Evolutionary conservation across 176 grass and related monocot genomes (phyloP).

Genomic region (Aegilops bicornis): DNA sequence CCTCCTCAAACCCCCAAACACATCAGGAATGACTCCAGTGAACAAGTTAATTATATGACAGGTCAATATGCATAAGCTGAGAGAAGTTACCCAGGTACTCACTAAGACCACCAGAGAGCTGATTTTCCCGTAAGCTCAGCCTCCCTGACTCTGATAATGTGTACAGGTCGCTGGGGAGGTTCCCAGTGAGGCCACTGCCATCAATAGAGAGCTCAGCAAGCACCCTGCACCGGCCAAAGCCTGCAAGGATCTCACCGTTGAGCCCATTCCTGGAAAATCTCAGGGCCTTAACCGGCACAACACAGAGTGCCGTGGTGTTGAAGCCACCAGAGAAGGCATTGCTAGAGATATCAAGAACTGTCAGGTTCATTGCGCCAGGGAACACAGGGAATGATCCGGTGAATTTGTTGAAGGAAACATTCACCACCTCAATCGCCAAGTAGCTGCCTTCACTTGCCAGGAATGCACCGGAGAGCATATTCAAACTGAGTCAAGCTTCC

Average conservation of each 20-base stretch:
- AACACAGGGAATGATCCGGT: conserved; percentile 37
- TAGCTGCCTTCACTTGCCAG: conserved; percentile 7
- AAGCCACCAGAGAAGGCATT: conserved; percentile 45
- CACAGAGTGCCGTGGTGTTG: conserved; percentile 2
- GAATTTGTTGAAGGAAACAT: conserved; percentile 57
- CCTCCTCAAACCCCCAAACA: conserved; percentile 41
- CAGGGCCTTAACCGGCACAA: conserved; percentile 19
- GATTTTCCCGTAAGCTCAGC: conserved; percentile 41
- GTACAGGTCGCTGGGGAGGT: conserved; percentile 44
- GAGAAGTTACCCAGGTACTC: conserved; percentile 39
- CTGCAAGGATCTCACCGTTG: not conserved
- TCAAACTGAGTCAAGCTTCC: conserved; percentile 48
- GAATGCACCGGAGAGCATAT: conserved; percentile 9
- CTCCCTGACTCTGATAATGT: conserved; percentile 21
- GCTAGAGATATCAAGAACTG: conserved; percentile 32
- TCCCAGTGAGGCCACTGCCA: conserved; percentile 22
- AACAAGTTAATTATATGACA: conserved; percentile 57
- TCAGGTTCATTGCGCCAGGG: conserved; percentile 24
- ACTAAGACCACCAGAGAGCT: conserved; percentile 29
- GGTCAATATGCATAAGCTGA: conserved; percentile 44
- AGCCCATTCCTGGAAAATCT: conserved; percentile 42
- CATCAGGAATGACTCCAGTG: conserved; percentile 46
- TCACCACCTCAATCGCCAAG: conserved; percentile 41
- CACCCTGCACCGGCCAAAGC: conserved; percentile 21
- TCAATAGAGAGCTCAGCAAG: conserved; percentile 50